Evolutionary conservation across 169 alveolate species (phyloP).

Genomic region (Blepharisma undulans): DNA sequence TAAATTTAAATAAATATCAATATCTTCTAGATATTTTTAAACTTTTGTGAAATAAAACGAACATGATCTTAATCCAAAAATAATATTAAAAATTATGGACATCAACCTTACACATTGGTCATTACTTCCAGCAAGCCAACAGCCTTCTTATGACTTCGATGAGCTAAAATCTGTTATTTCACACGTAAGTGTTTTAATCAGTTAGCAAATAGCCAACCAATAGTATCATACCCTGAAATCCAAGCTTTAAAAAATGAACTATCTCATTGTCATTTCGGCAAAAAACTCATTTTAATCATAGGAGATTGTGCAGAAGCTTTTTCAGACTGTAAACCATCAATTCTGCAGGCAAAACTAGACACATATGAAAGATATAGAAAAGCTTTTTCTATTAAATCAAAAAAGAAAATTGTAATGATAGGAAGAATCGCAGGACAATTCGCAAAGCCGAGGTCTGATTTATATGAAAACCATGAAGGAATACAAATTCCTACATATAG

Average conservation of each 20-base stretch:
- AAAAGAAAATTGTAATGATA: conserved; percentile 40
- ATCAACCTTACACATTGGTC: background rate
- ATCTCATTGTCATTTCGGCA: background rate
- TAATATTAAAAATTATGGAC: background rate
- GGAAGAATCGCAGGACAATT: conserved; percentile 79
- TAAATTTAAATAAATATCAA: no score
- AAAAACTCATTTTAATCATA: conserved; percentile 13
- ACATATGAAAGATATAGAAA: conserved; percentile 32
- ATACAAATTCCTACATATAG: conserved; percentile 50
- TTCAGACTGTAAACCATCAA: conserved; percentile 50
- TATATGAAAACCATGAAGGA: conserved; percentile 50
- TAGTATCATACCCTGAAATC: background rate
- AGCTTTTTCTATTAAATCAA: background rate
- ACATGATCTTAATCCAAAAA: background rate
- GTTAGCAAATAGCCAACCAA: background rate
- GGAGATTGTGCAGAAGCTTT: conserved; percentile 82
- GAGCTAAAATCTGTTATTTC: background rate
- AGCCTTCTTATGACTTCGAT: background rate
- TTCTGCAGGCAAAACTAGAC: conserved; percentile 41
- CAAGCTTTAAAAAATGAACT: background rate
- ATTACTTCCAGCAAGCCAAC: background rate
- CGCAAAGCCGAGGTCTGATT: conserved; percentile 69
- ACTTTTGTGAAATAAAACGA: background rate
- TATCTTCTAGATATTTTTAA: no score
- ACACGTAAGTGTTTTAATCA: background rate